Conservation (phyloP, 768 basidiomycete genomes). For the Lepiota subincarnata region DNA sequence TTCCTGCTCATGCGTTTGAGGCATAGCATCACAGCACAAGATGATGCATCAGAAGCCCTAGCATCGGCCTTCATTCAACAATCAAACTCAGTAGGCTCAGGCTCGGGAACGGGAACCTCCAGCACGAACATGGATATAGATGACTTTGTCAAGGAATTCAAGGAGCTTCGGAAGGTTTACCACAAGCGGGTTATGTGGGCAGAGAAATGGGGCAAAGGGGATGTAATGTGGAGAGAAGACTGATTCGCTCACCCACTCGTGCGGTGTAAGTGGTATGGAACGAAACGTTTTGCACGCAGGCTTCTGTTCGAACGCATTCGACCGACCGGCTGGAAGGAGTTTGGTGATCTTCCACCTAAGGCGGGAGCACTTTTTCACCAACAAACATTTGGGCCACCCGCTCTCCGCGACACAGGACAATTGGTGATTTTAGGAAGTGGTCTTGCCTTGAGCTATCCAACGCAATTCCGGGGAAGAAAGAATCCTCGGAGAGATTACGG, state of each 20-base stretch:
- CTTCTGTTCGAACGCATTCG: too few species aligned
- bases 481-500: constrained; percentile 8
- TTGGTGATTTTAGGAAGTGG: not conserved
- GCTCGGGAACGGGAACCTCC: constrained; percentile 32
- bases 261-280: not conserved
- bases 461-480: not conserved
- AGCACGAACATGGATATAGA: constrained; percentile 62
- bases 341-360: too few species aligned
- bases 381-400: too few species aligned
- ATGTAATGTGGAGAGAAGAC: constrained; percentile 82
- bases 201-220: constrained; percentile 80
- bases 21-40: constrained; percentile 87
- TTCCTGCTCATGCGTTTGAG: constrained; percentile 85
- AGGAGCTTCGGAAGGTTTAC: constrained; percentile 82
- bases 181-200: constrained; percentile 92
- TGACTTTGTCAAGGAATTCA: constrained; percentile 85
- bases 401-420: too few species aligned
- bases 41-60: constrained; percentile 81
- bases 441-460: too few species aligned
- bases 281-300: too few species aligned
- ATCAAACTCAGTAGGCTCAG: constrained; percentile 31
- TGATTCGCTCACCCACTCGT: constrained; percentile 19
- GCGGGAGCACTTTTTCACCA: too few species aligned
- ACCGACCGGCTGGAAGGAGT: too few species aligned
- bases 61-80: constrained; percentile 81